Percentiles rank a stretch among this genome's conserved stretches.
These are phyloP conservation scores for Cordyceps tenuipes DNA, from an alignment of 2,329 filamentous ascomycete species.

Conservation along the genomic window DNA sequence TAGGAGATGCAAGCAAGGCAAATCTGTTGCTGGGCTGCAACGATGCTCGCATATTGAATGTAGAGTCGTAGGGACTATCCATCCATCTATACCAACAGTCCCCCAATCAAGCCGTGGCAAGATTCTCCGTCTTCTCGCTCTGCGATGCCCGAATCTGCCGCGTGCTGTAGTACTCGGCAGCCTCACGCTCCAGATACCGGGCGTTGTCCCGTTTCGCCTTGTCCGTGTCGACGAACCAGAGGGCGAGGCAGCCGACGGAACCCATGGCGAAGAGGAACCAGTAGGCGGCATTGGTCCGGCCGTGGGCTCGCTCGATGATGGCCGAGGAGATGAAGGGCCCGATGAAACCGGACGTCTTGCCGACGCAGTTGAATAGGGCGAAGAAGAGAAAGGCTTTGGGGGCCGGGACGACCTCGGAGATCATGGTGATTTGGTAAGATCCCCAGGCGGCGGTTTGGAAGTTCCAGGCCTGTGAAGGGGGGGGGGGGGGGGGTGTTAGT, in stretches of 20 bases:
- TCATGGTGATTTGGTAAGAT: constrained; percentile 17
- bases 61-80: not conserved
- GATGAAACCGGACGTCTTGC: constrained; percentile 20
- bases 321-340: constrained; percentile 18
- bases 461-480: constrained; percentile 13
- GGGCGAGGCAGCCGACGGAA: constrained; percentile 11
- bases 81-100: too few species aligned
- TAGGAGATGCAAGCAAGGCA: not conserved
- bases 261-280: constrained; percentile 18
- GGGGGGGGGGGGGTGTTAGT: not conserved
- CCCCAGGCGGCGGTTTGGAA: constrained; percentile 15
- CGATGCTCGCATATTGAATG: constrained; percentile 9
- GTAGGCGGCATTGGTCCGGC: constrained; percentile 14
- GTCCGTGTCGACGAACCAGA: constrained; percentile 18
- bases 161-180: constrained; percentile 54
- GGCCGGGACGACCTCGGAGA: constrained; percentile 17
- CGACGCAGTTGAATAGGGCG: constrained; percentile 17
- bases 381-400: constrained; percentile 19
- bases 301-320: constrained; percentile 15
- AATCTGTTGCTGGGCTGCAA: not conserved
- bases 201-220: constrained; percentile 16
- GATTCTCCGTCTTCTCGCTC: constrained; percentile 23
- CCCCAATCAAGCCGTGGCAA: not conserved
- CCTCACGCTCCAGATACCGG: constrained; percentile 27
- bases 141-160: constrained; percentile 53